These are phyloP conservation scores for Pseudomassariella vexata DNA, from an alignment of 2,329 filamentous ascomycete species.

Conservation along the genomic window DNA sequence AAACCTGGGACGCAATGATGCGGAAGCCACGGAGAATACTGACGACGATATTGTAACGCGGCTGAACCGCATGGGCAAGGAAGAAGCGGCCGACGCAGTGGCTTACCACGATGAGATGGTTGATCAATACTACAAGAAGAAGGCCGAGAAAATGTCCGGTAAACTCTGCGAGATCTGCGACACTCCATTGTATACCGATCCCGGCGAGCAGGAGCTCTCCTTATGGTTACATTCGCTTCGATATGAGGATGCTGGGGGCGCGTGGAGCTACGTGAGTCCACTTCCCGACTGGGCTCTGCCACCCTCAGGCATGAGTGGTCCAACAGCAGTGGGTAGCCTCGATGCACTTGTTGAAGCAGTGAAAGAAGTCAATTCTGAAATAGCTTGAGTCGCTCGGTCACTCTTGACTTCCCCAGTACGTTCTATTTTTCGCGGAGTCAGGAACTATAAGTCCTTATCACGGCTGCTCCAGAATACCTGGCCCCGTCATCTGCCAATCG, in stretches of 20 bases:
- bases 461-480: no score
- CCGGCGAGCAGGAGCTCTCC: conserved; percentile 80
- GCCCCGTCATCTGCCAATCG: no score
- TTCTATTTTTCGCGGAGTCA: no score
- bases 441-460: no score
- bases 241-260: conserved; percentile 77
- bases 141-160: conserved; percentile 91
- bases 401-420: no score
- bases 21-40: conserved; percentile 61
- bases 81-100: conserved; percentile 83
- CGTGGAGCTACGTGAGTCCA: conserved; percentile 82
- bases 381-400: conserved; percentile 21
- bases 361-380: conserved; percentile 37
- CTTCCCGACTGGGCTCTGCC: conserved; percentile 85
- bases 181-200: conserved; percentile 89
- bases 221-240: conserved; percentile 90
- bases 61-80: conserved; percentile 86
- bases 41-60: conserved; percentile 88
- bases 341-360: conserved; percentile 54
- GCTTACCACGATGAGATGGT: conserved; percentile 95
- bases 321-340: conserved; percentile 59
- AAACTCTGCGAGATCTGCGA: conserved; percentile 74
- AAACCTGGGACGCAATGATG: conserved; percentile 62
- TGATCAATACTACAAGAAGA: conserved; percentile 80
- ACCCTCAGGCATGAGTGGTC: conserved; percentile 65